These are phyloP conservation scores for Eucalyptus rudis DNA, from an alignment of 345 rosid species.

Conservation along the genomic window DNA sequence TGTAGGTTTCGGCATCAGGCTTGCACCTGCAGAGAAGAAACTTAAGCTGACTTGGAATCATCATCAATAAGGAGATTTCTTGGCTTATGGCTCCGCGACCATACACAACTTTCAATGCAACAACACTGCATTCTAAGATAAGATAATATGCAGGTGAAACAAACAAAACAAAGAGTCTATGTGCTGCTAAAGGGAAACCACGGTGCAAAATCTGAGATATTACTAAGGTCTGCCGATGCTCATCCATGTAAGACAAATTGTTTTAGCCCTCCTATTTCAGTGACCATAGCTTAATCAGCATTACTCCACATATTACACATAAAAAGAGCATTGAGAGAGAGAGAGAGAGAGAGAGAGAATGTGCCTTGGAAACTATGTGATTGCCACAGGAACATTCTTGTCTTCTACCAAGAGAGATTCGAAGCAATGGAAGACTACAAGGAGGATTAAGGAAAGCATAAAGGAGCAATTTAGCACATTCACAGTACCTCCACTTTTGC, in stretches of 20 bases:
- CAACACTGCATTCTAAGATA: not conserved
- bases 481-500: conserved; percentile 76
- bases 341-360: not conserved
- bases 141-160: not conserved
- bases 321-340: not conserved
- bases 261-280: not conserved
- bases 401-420: not conserved
- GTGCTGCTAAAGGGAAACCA: not conserved
- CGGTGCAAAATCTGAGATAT: not conserved
- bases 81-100: not conserved
- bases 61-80: not conserved
- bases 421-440: not conserved
- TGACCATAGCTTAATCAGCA: not conserved
- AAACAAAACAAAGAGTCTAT: not conserved
- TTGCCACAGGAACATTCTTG: not conserved
- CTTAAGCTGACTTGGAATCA: not conserved
- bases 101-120: not conserved
- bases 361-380: not conserved
- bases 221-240: not conserved
- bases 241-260: not conserved
- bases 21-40: conserved; percentile 45
- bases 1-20: conserved; percentile 79
- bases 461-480: not conserved
- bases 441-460: not conserved
- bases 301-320: not conserved